Evolutionary conservation across 352 stramenopile genomes (phyloP).

Genomic region (Plasmopara muralis): DNA sequence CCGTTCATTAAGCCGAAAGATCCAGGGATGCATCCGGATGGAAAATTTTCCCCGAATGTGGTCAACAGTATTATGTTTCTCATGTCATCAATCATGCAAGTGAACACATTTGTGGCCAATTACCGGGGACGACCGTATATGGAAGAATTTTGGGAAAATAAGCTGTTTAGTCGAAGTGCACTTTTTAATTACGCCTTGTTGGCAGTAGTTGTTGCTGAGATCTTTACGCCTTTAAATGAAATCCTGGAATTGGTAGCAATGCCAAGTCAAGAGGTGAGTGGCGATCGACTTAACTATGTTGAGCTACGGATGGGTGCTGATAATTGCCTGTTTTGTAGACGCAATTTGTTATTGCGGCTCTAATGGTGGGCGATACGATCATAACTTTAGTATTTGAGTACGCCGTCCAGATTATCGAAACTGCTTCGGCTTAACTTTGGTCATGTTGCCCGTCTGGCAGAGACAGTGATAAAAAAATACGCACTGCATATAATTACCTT

Average conservation of each 20-base stretch:
- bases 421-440: conserved; percentile 13
- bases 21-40: conserved; percentile 67
- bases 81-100: conserved; percentile 88
- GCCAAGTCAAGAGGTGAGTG: conserved; percentile 48
- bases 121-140: conserved; percentile 99
- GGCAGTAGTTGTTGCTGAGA: conserved; percentile 86
- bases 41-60: conserved; percentile 95
- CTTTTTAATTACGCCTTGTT: conserved; percentile 72
- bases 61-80: conserved; percentile 99
- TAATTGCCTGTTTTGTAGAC: conserved; percentile 25
- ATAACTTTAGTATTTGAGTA: conserved; percentile 45
- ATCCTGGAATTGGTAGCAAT: conserved; percentile 88
- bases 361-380: conserved; percentile 52
- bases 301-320: conserved; percentile 1
- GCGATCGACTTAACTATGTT: not conserved
- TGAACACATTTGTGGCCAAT: conserved; percentile 98
- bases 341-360: conserved; percentile 32
- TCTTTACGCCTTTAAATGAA: conserved; percentile 86
- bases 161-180: conserved; percentile 85
- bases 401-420: conserved; percentile 27
- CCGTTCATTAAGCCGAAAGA: conserved; percentile 84
- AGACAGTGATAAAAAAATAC: too few species aligned
- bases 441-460: too few species aligned
- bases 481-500: too few species aligned
- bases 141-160: conserved; percentile 95